phyloP scores from a whole-genome alignment of 148 eudicot genomes.

The Euryodendron excelsum region DNA sequence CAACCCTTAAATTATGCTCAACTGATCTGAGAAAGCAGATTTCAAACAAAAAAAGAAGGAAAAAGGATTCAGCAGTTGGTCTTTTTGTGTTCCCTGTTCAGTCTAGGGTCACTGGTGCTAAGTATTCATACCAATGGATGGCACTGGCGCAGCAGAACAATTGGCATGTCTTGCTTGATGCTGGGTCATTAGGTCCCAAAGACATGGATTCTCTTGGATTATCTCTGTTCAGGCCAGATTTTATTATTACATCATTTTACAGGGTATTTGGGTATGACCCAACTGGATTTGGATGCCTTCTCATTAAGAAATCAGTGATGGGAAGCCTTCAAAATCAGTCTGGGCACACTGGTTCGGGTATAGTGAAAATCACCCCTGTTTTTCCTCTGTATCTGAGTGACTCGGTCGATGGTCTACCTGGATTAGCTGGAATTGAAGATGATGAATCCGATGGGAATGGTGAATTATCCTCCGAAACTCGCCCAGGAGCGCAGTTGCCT shows the following conservation, averaged over 20 bases:
- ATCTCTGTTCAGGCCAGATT: constrained; percentile 87
- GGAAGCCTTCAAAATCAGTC: constrained; percentile 82
- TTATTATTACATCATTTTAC: constrained; percentile 89
- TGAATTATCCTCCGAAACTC: constrained; percentile 53
- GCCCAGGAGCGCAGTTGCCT: constrained; percentile 64
- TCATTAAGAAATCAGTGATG: constrained; percentile 88
- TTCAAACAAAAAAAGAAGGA: constrained; percentile 70
- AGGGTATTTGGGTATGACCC: constrained; percentile 92
- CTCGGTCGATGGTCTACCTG: constrained; percentile 77
- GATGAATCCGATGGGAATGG: constrained; percentile 53
- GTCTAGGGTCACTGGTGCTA: constrained; percentile 91
- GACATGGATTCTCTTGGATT: constrained; percentile 98
- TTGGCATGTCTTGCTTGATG: constrained; percentile 95
- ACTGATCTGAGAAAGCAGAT: constrained; percentile 88
- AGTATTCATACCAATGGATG: constrained; percentile 99
- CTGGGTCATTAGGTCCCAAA: constrained; percentile 92
- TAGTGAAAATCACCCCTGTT: constrained; percentile 90
- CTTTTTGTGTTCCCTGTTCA: constrained; percentile 96
- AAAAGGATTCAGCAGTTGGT: constrained; percentile 82
- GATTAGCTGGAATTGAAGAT: constrained; percentile 48
- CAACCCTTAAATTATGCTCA: constrained; percentile 82
- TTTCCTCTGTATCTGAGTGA: constrained; percentile 81
- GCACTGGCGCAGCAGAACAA: constrained; percentile 93
- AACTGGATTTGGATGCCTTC: constrained; percentile 95
- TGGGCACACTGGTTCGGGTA: constrained; percentile 80